Percentiles rank a stretch among this genome's conserved stretches.
phyloP scores from a whole-genome alignment of 768 basidiomycete genomes.

The Tricholoma sp. region DNA sequence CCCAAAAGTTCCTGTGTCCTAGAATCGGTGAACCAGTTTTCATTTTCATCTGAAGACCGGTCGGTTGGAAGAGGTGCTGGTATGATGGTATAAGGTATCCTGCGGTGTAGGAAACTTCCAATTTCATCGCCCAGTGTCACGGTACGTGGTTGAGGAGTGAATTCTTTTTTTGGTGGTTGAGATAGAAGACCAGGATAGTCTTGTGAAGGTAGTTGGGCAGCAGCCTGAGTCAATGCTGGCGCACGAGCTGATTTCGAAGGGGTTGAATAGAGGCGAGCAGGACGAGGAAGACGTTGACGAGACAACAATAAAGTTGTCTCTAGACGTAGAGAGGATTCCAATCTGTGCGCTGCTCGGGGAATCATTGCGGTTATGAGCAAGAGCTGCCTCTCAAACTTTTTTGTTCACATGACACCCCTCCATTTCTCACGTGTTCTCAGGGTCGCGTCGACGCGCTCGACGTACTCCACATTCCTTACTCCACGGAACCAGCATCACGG shows the following conservation, averaged over 20 bases:
- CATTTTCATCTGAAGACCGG: slow-evolving; percentile 31
- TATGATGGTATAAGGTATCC: slow-evolving; percentile 48
- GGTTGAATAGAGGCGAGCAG: slow-evolving; percentile 66
- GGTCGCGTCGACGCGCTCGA: neutral
- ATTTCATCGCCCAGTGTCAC: slow-evolving; percentile 29
- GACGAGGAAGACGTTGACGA: slow-evolving; percentile 62
- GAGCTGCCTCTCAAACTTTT: slow-evolving; percentile 21
- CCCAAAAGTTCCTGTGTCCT: slow-evolving; percentile 64
- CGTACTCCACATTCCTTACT: too few relatives aligned
- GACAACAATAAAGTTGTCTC: slow-evolving; percentile 54
- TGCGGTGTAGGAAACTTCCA: slow-evolving; percentile 45
- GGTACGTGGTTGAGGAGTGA: slow-evolving; percentile 2
- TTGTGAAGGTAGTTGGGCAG: slow-evolving; percentile 30
- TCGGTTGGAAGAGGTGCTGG: slow-evolving; percentile 63
- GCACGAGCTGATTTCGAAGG: slow-evolving; percentile 53
- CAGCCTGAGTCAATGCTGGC: slow-evolving; percentile 38
- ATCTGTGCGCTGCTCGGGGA: slow-evolving; percentile 29
- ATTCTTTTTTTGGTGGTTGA: slow-evolving; percentile 6
- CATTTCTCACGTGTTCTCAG: neutral
- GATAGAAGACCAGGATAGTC: slow-evolving; percentile 35
- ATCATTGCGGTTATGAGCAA: slow-evolving; percentile 27
- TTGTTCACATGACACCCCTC: neutral
- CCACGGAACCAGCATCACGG: too few relatives aligned
- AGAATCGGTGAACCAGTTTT: slow-evolving; percentile 60
- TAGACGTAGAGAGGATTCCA: slow-evolving; percentile 38